These are phyloP conservation scores for Vicia villosa DNA, from an alignment of 306 rosid genomes.

Conservation along the genomic window DNA sequence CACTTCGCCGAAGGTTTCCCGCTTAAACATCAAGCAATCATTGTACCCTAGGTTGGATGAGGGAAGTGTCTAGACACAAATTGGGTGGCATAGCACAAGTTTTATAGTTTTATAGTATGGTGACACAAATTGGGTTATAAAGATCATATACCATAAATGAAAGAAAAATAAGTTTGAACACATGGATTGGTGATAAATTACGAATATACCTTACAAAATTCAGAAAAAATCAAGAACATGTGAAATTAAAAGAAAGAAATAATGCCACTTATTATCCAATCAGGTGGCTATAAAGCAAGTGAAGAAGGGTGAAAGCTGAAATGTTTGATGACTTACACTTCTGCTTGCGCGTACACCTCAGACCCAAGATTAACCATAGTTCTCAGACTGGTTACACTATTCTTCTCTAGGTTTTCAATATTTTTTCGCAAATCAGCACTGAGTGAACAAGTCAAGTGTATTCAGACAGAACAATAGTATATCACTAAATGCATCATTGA, in stretches of 20 bases:
- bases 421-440: slow-evolving; percentile 84
- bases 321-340: slow-evolving; percentile 70
- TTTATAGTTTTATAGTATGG: slow-evolving; percentile 5
- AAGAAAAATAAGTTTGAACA: slow-evolving; percentile 8
- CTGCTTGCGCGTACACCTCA: slow-evolving; percentile 89
- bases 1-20: slow-evolving; percentile 1
- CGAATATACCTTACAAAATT: background rate
- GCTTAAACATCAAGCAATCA: background rate
- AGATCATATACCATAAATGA: slow-evolving; percentile 10
- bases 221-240: background rate
- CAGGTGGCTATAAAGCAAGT: background rate
- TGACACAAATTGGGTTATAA: slow-evolving; percentile 17
- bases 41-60: background rate
- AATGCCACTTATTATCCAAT: slow-evolving; percentile 1
- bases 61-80: background rate
- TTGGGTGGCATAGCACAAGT: slow-evolving; percentile 13
- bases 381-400: slow-evolving; percentile 79
- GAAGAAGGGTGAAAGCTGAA: slow-evolving; percentile 10
- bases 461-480: slow-evolving; percentile 19
- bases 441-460: slow-evolving; percentile 54
- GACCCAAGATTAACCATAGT: slow-evolving; percentile 92
- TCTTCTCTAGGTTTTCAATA: slow-evolving; percentile 82
- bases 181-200: slow-evolving; percentile 7
- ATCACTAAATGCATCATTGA: slow-evolving; percentile 28
- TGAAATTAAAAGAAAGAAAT: background rate